These are phyloP conservation scores for Emydomyces testavorans DNA, from an alignment of 2,329 filamentous ascomycete genomes.

Conservation along the genomic window DNA sequence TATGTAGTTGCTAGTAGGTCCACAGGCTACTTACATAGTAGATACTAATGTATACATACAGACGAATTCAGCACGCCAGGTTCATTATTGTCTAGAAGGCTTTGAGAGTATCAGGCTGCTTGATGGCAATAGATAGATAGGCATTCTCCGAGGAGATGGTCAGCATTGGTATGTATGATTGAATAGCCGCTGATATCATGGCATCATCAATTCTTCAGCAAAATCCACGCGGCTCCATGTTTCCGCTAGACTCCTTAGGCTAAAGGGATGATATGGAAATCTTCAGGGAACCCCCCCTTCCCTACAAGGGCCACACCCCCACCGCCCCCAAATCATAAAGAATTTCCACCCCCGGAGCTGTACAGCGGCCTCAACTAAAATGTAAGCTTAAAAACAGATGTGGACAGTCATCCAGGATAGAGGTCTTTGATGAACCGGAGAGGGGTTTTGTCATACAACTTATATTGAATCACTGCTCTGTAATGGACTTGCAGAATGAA, in stretches of 20 bases:
- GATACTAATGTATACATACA: background rate
- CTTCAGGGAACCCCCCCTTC: background rate
- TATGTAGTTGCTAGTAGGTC: no score
- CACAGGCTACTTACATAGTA: no score
- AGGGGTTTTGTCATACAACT: no score
- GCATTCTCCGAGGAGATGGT: no score
- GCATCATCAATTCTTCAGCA: background rate
- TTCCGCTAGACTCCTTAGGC: no score
- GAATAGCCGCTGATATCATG: background rate
- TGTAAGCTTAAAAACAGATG: conserved; percentile 2
- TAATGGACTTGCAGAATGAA: no score
- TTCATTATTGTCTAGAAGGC: no score
- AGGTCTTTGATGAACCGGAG: no score
- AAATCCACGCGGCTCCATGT: background rate
- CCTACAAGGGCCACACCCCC: background rate
- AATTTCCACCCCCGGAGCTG: background rate
- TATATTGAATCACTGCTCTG: no score
- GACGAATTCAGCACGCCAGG: background rate
- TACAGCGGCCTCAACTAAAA: background rate
- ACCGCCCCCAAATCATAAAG: background rate
- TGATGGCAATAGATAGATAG: no score
- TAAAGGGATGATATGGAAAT: no score
- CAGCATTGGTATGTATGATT: background rate
- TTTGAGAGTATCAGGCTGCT: no score
- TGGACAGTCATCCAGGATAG: background rate